Evolutionary conservation across 2,329 filamentous ascomycete species (phyloP).

Genomic region (Colletotrichum sp.): DNA sequence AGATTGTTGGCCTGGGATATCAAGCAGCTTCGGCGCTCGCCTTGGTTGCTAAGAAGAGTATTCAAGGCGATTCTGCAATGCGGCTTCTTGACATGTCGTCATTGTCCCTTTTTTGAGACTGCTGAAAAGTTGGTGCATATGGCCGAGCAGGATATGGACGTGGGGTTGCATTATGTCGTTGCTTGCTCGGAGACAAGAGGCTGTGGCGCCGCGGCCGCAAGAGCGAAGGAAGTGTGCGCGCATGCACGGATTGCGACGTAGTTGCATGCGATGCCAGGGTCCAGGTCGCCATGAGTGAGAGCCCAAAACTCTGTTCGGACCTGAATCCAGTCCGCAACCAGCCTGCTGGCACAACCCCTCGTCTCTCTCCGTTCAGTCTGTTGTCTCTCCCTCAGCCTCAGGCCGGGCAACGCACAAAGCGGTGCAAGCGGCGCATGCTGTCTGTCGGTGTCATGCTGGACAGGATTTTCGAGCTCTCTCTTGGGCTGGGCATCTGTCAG

Average conservation of each 20-base stretch:
- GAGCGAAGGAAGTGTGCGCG: not conserved
- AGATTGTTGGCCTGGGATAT: not conserved
- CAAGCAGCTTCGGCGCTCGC: not conserved
- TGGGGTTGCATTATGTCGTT: not conserved
- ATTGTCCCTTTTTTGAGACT: not conserved
- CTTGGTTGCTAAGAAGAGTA: not conserved
- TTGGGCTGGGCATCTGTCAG: not conserved
- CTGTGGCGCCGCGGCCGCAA: constrained; percentile 2
- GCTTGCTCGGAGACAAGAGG: not conserved
- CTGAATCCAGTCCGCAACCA: not conserved
- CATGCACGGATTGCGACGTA: not conserved
- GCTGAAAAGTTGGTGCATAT: not conserved
- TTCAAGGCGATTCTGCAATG: not conserved
- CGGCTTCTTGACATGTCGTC: not conserved
- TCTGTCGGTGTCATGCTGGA: not conserved
- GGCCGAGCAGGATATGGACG: not conserved
- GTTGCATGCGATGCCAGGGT: not conserved
- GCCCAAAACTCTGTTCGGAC: not conserved
- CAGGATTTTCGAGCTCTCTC: not conserved
- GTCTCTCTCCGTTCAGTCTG: not conserved
- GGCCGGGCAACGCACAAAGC: not conserved
- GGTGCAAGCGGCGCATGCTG: not conserved
- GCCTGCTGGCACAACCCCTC: not conserved
- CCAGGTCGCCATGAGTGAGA: not conserved
- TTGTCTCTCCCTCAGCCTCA: not conserved